Evolutionary conservation across 1,284 basidiomycete genomes (phyloP), one percentile per base, ranked within the genome.

Genomic region (Pterulicium gracile): DNA sequence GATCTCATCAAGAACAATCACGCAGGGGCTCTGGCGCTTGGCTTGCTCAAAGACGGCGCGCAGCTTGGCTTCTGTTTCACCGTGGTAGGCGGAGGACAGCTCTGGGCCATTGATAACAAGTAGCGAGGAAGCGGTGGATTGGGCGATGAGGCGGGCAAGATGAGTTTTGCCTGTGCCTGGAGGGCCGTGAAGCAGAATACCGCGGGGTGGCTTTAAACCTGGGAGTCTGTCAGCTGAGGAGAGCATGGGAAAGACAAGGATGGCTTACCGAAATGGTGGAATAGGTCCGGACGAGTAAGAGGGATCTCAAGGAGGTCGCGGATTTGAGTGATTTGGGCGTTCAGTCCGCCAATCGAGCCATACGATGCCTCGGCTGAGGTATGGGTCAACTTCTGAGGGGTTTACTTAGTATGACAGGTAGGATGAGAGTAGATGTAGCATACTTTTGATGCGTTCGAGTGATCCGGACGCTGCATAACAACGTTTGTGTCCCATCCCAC

Each of bases 91-190:
- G 12, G 89, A 92, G 0, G 88, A 90, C 14, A 98, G 78, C 60
- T 97, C 93, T 2, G 96, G 91, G 0, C 96, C 96, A 54, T 96
- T 95, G 58, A 98, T 85, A 46, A 90, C 78, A 49, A 94, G 75
- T 20, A 93, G 85, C 19, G 82, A 81, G 20, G 90, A 86, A 23
- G 75, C 75, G 0, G 84, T 87, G 1, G 88, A 85, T 3, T 82
- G 75, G 7, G 88, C 86, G 48, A 96, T 92, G 4, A 90, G 88
- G 46, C 90, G 81, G 4, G 92, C 91, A 1, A 96, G 71, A 53
- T 94, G 89, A 0, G 94, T 96, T 65, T 96, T 97, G 12, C 93
- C 93, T 3, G 93, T 97, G 17, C 93, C 93, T 1, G 93, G 90
- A 14, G 91, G 91, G 13, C 93, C 93, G 61, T 95, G 85, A 1